Percentiles rank a stretch among this genome's conserved stretches.
phyloP scores from a whole-genome alignment of 2,329 filamentous ascomycete genomes.

The Stachybotrys elegans region DNA sequence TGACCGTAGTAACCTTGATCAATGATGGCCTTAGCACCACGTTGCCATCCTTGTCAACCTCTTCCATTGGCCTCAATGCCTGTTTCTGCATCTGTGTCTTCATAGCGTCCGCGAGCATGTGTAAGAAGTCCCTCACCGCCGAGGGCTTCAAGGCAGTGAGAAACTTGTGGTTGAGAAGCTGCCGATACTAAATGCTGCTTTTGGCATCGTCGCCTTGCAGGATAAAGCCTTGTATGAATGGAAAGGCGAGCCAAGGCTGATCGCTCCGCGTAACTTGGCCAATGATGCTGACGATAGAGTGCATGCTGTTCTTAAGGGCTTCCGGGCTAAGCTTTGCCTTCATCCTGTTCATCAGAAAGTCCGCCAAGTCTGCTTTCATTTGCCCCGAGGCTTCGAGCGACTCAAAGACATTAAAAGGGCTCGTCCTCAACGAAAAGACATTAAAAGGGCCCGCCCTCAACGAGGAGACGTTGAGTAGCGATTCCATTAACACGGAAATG shows the following conservation, averaged over 20 bases:
- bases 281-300: conserved; percentile 12
- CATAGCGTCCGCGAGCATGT: conserved; percentile 20
- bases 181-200: conserved; percentile 27
- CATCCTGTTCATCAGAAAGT: conserved; percentile 14
- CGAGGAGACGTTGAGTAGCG: no score
- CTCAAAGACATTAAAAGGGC: no score
- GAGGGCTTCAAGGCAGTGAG: conserved; percentile 19
- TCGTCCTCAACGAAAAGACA: conserved; percentile 9
- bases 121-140: conserved; percentile 19
- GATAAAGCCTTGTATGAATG: conserved; percentile 23
- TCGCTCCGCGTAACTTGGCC: conserved; percentile 19
- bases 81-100: conserved; percentile 21
- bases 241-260: conserved; percentile 21
- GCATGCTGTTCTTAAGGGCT: conserved; percentile 10
- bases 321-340: conserved; percentile 9
- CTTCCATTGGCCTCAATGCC: conserved; percentile 9
- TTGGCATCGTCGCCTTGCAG: conserved; percentile 19
- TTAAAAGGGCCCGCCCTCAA: conserved; percentile 5
- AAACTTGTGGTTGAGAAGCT: conserved; percentile 19
- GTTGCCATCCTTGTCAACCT: neutral
- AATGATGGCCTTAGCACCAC: conserved; percentile 7
- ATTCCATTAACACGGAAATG: conserved; percentile 12
- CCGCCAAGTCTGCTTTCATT: conserved; percentile 13
- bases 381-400: conserved; percentile 1
- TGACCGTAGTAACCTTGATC: conserved; percentile 30